phyloP scores from a whole-genome alignment of 2,329 filamentous ascomycete genomes.

The Penicillium sp. region DNA sequence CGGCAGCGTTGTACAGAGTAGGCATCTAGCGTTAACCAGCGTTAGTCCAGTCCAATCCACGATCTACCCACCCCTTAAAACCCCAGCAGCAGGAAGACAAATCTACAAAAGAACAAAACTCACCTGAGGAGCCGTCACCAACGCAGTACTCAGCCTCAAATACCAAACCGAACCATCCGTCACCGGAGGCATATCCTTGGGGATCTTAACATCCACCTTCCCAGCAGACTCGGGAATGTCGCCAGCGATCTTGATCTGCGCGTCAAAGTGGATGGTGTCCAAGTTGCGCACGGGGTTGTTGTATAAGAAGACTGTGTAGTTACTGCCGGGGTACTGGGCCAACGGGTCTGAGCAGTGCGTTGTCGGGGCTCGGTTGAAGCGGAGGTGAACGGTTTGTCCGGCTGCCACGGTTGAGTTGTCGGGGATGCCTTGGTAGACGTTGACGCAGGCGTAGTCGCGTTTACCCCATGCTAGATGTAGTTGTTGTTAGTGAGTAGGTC shows the following conservation, averaged over 20 bases:
- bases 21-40: constrained; percentile 32
- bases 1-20: constrained; percentile 36
- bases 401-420: constrained; percentile 39
- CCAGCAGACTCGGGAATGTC: constrained; percentile 29
- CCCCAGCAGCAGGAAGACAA: not conserved
- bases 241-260: constrained; percentile 28
- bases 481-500: not conserved
- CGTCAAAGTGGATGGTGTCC: constrained; percentile 32
- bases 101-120: constrained; percentile 8
- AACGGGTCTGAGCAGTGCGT: constrained; percentile 33
- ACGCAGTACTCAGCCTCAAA: constrained; percentile 32
- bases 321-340: constrained; percentile 27
- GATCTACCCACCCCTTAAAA: not conserved
- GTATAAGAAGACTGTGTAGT: constrained; percentile 39
- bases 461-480: constrained; percentile 40
- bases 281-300: constrained; percentile 38
- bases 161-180: constrained; percentile 39
- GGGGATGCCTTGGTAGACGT: constrained; percentile 42
- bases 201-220: constrained; percentile 34
- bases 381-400: constrained; percentile 34
- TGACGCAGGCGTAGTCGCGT: constrained; percentile 42
- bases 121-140: constrained; percentile 39
- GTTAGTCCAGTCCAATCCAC: not conserved
- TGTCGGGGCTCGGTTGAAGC: constrained; percentile 37
- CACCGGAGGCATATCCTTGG: constrained; percentile 33